Evolutionary conservation across 345 rosid genomes (phyloP), one percentile per base, ranked within the genome.

Genomic region (Kandelia obovata): DNA sequence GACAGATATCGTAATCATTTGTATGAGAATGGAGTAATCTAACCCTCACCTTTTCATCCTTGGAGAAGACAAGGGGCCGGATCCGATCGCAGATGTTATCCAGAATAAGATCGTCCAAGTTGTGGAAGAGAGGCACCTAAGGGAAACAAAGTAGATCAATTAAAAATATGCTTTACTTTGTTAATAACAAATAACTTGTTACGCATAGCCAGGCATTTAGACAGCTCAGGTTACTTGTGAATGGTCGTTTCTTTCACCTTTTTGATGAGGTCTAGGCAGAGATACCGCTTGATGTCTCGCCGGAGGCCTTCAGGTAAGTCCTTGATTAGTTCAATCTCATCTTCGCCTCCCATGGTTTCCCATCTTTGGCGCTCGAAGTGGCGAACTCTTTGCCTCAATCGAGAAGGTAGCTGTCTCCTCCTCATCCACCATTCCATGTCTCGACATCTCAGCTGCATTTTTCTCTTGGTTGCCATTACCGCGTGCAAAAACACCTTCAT

Each of bases 371-470:
- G 79, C 57, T 91, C 97, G 31, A 71, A 93, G 71, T 83, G 90
- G 49, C 94, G 88, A 19, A 93, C 97, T 79, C 98, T 79, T 49
- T 82, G 85, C 71, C 97, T 82, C 75, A 91, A 71, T 60, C 79
- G 74, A 28, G 92, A 88, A 13, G 98, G 97, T 62, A 94, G 72
- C 80, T 94, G 98, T 75, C 98, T 81, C 62, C 97, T 74, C 67
- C 81, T 83, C 98, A 91, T 91, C 98, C 97, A 94, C 97, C 97
- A 88, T 66, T 89, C 96, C 80, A 94, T 77, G 61, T 94, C 96
- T 28, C 92, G 70, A 70, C 87, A 82, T 27, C 92, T 83, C 74
- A 94, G 75, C 79, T 94, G 97, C 91, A 91, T 79, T 70, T 89
- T 89, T 71, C 73, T 80, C 85, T 88, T 88, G 81, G 83, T 91